Evolutionary conservation across 176 grass and related monocot genomes (phyloP).

Genomic region (Guadua angustifolia): DNA sequence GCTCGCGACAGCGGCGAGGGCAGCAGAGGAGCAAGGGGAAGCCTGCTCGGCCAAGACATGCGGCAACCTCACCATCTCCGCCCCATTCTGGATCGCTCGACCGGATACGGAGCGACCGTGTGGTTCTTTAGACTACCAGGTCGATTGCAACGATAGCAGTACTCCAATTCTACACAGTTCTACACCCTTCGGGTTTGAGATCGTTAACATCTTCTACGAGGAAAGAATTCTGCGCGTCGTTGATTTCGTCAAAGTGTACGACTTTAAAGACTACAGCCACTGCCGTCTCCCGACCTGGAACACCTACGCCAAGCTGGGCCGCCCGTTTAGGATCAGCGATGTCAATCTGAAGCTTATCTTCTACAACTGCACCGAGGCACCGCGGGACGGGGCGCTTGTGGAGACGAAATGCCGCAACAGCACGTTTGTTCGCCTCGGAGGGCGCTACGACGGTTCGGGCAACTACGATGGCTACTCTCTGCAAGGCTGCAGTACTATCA

Average conservation of each 20-base stretch:
- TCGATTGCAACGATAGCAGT: not conserved
- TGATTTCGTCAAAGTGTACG: not conserved
- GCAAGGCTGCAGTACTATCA: not conserved
- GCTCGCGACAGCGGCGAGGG: not conserved
- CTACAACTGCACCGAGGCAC: not conserved
- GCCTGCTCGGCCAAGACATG: not conserved
- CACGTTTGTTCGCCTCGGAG: not conserved
- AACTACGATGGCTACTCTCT: not conserved
- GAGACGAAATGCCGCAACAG: not conserved
- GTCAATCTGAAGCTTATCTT: not conserved
- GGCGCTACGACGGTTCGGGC: accelerated
- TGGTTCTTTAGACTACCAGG: not conserved
- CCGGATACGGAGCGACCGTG: not conserved
- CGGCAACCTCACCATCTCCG: not conserved
- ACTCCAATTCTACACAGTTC: not conserved
- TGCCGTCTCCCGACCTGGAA: not conserved
- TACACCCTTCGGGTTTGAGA: not conserved
- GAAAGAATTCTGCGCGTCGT: not conserved
- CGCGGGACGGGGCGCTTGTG: not conserved
- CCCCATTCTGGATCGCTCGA: not conserved
- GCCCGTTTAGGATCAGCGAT: not conserved
- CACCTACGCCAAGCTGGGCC: not conserved
- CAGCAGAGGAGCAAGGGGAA: not conserved
- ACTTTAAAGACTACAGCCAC: accelerated
- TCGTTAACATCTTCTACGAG: not conserved